Conservation (phyloP, 2,329 filamentous ascomycete species). For the Lasiodiplodia hormozganensis region DNA sequence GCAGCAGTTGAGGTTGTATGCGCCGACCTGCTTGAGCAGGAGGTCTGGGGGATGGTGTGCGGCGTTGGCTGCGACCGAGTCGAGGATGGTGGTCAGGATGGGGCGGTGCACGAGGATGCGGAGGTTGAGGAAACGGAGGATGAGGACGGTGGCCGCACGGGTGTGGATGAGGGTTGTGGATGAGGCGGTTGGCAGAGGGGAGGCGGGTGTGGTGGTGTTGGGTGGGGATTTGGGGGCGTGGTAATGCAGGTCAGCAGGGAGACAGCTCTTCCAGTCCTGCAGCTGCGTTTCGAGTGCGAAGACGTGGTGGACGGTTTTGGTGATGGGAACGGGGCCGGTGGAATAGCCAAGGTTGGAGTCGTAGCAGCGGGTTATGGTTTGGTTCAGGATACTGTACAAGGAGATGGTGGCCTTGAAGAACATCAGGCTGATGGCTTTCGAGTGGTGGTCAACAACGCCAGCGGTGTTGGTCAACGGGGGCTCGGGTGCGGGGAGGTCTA, state of each 20-base stretch:
- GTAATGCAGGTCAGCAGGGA: constrained; percentile 40
- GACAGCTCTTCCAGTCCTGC: constrained; percentile 45
- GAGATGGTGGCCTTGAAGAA: constrained; percentile 49
- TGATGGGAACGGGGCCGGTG: constrained; percentile 29
- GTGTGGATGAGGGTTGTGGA: constrained; percentile 29
- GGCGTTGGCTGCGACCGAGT: constrained; percentile 29
- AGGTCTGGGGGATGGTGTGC: constrained; percentile 31
- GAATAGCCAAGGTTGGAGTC: constrained; percentile 51
- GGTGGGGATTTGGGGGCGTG: constrained; percentile 16
- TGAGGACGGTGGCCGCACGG: constrained; percentile 53
- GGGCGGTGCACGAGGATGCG: constrained; percentile 52
- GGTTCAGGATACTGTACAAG: constrained; percentile 42
- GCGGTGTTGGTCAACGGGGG: constrained; percentile 28
- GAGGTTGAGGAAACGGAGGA: constrained; percentile 52
- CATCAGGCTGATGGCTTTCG: constrained; percentile 30
- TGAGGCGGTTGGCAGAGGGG: no score
- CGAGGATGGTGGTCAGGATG: constrained; percentile 49
- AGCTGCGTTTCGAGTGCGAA: constrained; percentile 51
- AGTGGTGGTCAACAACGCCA: constrained; percentile 9
- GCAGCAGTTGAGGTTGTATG: constrained; percentile 44
- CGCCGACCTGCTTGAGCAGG: constrained; percentile 42
- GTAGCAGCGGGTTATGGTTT: constrained; percentile 38
- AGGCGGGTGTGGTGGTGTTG: background rate
- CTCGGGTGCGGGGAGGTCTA: constrained; percentile 43
- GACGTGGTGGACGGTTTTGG: constrained; percentile 40